phyloP scores from a whole-genome alignment of 1,139 yeast species.

The Yamadazyma atlantica region DNA sequence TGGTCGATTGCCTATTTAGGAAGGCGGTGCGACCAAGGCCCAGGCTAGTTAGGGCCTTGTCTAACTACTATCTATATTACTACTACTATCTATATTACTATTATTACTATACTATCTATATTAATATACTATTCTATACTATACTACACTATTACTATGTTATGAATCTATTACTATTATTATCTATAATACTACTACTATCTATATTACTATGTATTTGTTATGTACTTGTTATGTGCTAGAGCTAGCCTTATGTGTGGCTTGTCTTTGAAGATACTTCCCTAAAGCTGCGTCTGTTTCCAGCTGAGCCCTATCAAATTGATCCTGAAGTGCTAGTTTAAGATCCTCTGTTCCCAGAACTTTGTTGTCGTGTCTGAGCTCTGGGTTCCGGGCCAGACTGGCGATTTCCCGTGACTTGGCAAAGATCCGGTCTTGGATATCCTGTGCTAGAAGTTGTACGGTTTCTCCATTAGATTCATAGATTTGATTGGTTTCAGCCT shows the following conservation, averaged over 20 bases:
- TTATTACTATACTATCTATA: neutral
- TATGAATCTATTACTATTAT: too few relatives aligned
- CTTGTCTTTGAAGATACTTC: constrained; percentile 6
- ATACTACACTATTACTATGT: too few relatives aligned
- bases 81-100: neutral
- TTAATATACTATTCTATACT: too few relatives aligned
- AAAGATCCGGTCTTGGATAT: constrained; percentile 24
- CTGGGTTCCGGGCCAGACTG: constrained; percentile 2
- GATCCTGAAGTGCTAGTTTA: neutral
- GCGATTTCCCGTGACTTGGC: constrained; percentile 19
- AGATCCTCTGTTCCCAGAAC: constrained; percentile 1
- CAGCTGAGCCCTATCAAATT: neutral
- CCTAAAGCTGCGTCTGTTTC: neutral
- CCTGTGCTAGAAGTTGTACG: constrained; percentile 26
- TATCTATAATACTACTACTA: too few relatives aligned
- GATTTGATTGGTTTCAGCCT: neutral
- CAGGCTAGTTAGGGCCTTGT: too few relatives aligned
- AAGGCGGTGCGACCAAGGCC: too few relatives aligned
- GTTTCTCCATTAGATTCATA: constrained; percentile 18
- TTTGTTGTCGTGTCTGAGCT: constrained; percentile 2
- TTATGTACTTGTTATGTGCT: too few relatives aligned
- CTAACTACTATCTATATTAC: too few relatives aligned
- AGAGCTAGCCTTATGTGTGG: too few relatives aligned
- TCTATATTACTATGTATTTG: too few relatives aligned
- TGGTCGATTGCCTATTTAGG: constrained; percentile 34